Evolutionary conservation across 495 filamentous ascomycete genomes (phyloP).

Genomic region (Aspergillus ellipticus): DNA sequence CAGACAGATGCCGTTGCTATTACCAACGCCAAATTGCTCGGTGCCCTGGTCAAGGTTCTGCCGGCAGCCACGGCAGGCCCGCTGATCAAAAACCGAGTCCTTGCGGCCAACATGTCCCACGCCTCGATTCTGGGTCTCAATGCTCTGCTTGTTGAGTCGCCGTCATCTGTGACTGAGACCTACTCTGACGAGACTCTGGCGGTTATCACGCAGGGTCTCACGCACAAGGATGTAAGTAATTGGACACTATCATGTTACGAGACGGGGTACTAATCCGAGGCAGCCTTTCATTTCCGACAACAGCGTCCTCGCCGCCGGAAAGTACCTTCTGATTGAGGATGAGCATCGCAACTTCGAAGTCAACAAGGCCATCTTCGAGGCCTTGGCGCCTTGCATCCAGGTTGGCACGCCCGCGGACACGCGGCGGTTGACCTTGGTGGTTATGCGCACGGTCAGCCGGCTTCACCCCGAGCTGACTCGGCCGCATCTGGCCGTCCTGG

Average conservation of each 20-base stretch:
- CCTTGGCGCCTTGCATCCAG: constrained; percentile 66
- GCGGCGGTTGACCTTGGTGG: constrained; percentile 82
- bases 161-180: constrained; percentile 59
- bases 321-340: constrained; percentile 72
- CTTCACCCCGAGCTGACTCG: constrained; percentile 69
- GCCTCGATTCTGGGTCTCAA: constrained; percentile 79
- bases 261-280: constrained; percentile 17
- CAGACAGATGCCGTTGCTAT: constrained; percentile 74
- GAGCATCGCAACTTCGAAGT: constrained; percentile 52
- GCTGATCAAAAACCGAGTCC: constrained; percentile 76
- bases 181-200: constrained; percentile 68
- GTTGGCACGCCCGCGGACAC: constrained; percentile 77
- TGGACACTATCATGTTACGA: not conserved
- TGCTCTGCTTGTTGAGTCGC: constrained; percentile 76
- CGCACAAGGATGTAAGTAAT: constrained; percentile 62
- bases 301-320: constrained; percentile 89
- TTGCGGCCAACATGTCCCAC: constrained; percentile 65
- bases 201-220: constrained; percentile 77
- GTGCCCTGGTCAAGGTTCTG: constrained; percentile 81
- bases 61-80: constrained; percentile 58
- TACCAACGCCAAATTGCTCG: constrained; percentile 83
- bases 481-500: constrained; percentile 73
- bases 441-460: constrained; percentile 79
- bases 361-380: constrained; percentile 73
- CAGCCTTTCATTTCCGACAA: constrained; percentile 84